phyloP scores from a whole-genome alignment of 495 filamentous ascomycete species.

The Daldinia caldariorum region DNA sequence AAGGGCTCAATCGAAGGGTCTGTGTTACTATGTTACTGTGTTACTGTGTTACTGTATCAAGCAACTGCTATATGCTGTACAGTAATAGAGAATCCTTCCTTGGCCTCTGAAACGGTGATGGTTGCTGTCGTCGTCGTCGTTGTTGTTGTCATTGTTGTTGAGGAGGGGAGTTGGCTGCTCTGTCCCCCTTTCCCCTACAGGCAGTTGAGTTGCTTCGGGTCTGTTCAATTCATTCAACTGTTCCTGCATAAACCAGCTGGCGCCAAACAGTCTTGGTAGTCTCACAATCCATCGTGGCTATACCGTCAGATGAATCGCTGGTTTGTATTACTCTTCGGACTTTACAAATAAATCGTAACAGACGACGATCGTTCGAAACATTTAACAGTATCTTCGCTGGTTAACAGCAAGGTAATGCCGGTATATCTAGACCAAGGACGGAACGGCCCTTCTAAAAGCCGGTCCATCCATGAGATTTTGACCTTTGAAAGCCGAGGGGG shows the following conservation, averaged over 20 bases:
- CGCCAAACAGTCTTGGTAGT: conserved; percentile 29
- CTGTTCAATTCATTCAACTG: conserved; percentile 22
- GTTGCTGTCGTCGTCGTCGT: neutral
- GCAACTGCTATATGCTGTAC: conserved; percentile 15
- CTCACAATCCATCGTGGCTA: conserved; percentile 22
- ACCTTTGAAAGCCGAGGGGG: conserved; percentile 12
- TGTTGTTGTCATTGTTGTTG: conserved; percentile 19
- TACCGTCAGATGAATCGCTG: conserved; percentile 28
- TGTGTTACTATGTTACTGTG: neutral
- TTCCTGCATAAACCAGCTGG: conserved; percentile 19
- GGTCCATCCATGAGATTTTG: conserved; percentile 16
- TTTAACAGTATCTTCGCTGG: neutral
- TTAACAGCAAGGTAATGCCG: conserved; percentile 19
- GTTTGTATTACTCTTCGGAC: conserved; percentile 35
- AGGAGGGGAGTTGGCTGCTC: conserved; percentile 6
- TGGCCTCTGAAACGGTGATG: conserved; percentile 23
- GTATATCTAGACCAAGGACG: conserved; percentile 19
- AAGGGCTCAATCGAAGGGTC: neutral
- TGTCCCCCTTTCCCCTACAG: conserved; percentile 15
- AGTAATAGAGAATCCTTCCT: conserved; percentile 35
- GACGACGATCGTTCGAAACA: conserved; percentile 26
- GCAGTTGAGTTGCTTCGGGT: conserved; percentile 3
- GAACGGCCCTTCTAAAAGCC: conserved; percentile 32
- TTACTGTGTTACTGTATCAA: conserved; percentile 33
- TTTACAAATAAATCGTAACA: conserved; percentile 19